Evolutionary conservation across 2,329 filamentous ascomycete genomes (phyloP).

Genomic region (Pestalotiopsis sp.): DNA sequence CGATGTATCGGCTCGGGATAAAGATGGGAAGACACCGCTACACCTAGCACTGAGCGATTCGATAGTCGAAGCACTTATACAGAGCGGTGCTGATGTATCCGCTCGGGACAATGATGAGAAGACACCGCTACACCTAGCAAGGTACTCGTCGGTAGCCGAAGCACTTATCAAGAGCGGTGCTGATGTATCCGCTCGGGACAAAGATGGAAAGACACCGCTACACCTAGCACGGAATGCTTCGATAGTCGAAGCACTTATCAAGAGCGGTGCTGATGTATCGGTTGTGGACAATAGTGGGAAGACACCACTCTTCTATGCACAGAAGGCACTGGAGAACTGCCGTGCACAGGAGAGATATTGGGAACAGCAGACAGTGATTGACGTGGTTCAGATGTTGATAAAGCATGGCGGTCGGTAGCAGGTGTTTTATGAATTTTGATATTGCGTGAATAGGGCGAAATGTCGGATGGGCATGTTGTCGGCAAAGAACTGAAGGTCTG

Average conservation of each 20-base stretch:
- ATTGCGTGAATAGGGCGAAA: too few relatives aligned
- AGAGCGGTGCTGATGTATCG: not conserved
- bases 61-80: not conserved
- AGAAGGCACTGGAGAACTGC: not conserved
- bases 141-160: not conserved
- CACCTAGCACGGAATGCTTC: not conserved
- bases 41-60: too few relatives aligned
- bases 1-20: not conserved
- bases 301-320: not conserved
- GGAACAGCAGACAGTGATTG: too few relatives aligned
- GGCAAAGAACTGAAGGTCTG: too few relatives aligned
- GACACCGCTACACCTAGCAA: conserved; percentile 29
- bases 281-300: not conserved
- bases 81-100: conserved; percentile 23
- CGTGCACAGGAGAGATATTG: too few relatives aligned
- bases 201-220: not conserved
- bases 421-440: too few relatives aligned
- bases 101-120: conserved; percentile 27
- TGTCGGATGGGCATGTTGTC: too few relatives aligned
- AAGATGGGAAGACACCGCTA: not conserved
- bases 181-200: not conserved
- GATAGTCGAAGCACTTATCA: not conserved
- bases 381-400: not conserved
- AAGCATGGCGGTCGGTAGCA: not conserved
- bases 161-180: not conserved